A percentile compares a stretch with the other conserved stretches of the same genome.
Conservation (phyloP, 768 basidiomycete genomes). For the Boletus fagicola region DNA sequence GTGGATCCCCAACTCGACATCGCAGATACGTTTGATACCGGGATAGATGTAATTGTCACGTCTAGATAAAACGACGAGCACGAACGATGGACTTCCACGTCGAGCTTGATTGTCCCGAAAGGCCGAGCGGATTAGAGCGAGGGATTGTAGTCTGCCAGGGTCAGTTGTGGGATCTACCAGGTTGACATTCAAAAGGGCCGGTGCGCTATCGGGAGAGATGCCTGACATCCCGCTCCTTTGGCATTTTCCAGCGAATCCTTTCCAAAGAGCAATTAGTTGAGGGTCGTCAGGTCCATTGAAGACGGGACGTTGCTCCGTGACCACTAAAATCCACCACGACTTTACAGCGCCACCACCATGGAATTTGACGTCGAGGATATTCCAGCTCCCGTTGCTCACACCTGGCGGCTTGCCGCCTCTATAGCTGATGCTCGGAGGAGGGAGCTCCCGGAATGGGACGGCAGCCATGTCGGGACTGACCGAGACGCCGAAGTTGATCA, state of each 20-base stretch:
- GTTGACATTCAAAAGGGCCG: slow-evolving; percentile 33
- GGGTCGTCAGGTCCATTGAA: slow-evolving; percentile 38
- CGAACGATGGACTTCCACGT: slow-evolving; percentile 52
- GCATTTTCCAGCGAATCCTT: slow-evolving; percentile 57
- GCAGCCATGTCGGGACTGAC: slow-evolving; percentile 59
- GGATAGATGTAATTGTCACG: slow-evolving; percentile 77
- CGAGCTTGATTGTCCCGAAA: slow-evolving; percentile 35
- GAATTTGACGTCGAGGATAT: slow-evolving; percentile 71
- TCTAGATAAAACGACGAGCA: slow-evolving; percentile 67
- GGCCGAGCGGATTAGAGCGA: slow-evolving; percentile 40
- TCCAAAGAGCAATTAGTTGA: slow-evolving; percentile 41
- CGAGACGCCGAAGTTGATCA: slow-evolving; percentile 56
- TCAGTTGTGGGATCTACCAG: slow-evolving; percentile 22
- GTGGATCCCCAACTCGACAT: slow-evolving; percentile 66
- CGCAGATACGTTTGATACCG: slow-evolving; percentile 75
- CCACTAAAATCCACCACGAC: slow-evolving; percentile 66
- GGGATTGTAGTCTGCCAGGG: slow-evolving; percentile 38
- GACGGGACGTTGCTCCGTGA: slow-evolving; percentile 46
- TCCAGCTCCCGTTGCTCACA: slow-evolving; percentile 69
- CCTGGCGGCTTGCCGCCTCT: slow-evolving; percentile 39
- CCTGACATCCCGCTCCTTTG: slow-evolving; percentile 61
- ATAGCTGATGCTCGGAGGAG: slow-evolving; percentile 58
- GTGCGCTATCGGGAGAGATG: slow-evolving; percentile 43
- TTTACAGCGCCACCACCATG: slow-evolving; percentile 49
- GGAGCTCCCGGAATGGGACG: slow-evolving; percentile 64